Evolutionary conservation across 257 asterid species (phyloP).

Genomic region (Striga asiatica): DNA sequence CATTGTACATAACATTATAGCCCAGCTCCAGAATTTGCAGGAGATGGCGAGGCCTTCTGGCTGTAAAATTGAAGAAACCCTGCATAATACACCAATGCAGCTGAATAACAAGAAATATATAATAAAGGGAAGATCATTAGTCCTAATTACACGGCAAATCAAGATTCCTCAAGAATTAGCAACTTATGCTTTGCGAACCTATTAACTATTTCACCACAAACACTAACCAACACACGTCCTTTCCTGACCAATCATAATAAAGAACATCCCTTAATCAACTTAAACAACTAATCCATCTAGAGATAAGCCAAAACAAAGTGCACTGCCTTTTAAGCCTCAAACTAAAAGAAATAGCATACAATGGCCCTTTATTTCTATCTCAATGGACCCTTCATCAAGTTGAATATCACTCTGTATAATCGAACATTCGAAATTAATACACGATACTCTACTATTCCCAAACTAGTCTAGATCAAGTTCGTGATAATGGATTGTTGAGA

Average conservation of each 20-base stretch:
- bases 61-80: slow-evolving; percentile 98
- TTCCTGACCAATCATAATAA: not conserved
- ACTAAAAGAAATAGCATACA: no score
- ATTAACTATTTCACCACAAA: not conserved
- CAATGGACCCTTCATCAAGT: no score
- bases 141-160: not conserved
- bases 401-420: not conserved
- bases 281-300: not conserved
- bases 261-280: not conserved
- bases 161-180: slow-evolving; percentile 1
- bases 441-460: no score
- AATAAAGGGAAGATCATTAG: not conserved
- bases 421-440: not conserved
- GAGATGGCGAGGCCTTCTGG: slow-evolving; percentile 93
- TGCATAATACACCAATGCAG: slow-evolving; percentile 24
- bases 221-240: not conserved
- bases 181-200: slow-evolving; percentile 6
- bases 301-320: not conserved
- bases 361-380: no score
- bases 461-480: no score
- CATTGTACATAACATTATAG: slow-evolving; percentile 96
- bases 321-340: no score
- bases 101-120: slow-evolving; percentile 4
- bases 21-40: slow-evolving; percentile 95
- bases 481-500: no score